These are phyloP conservation scores for Porogramme epimiltina DNA, from an alignment of 1,284 basidiomycete genomes.

Conservation along the genomic window DNA sequence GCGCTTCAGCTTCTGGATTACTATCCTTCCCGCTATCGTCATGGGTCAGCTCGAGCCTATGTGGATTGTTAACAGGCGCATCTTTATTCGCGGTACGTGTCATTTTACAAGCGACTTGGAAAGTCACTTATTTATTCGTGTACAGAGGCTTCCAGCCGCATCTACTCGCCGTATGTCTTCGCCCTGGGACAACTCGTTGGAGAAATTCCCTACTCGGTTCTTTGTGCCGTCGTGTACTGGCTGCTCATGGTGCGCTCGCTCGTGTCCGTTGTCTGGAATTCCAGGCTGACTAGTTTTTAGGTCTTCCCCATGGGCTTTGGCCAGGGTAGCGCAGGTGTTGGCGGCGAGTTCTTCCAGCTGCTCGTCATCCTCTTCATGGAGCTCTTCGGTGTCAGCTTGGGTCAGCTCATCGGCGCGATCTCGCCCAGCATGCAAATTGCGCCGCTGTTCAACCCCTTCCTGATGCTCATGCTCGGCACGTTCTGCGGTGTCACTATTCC, in stretches of 20 bases:
- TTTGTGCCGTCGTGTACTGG: conserved; percentile 80
- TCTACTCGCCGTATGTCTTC: conserved; percentile 82
- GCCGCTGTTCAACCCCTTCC: conserved; percentile 80
- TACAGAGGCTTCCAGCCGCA: conserved; percentile 75
- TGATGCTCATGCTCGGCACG: conserved; percentile 66
- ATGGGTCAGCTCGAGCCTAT: conserved; percentile 84
- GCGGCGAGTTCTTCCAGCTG: conserved; percentile 77
- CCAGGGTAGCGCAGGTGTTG: conserved; percentile 57
- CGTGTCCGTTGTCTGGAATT: not conserved
- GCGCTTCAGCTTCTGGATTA: conserved; percentile 60
- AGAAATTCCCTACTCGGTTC: conserved; percentile 78
- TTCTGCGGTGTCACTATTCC: conserved; percentile 87
- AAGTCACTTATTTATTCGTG: conserved; percentile 1
- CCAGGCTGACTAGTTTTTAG: conserved; percentile 32
- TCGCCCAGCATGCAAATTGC: conserved; percentile 78
- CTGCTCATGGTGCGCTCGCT: conserved; percentile 57
- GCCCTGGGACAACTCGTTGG: conserved; percentile 82
- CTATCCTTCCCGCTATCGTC: conserved; percentile 74
- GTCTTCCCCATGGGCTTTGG: conserved; percentile 77
- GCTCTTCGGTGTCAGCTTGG: conserved; percentile 77
- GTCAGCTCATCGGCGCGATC: conserved; percentile 75
- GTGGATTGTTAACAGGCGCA: conserved; percentile 80
- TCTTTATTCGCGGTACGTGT: conserved; percentile 75
- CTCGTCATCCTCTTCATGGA: conserved; percentile 74
- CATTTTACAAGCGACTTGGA: too few relatives aligned